A percentile compares a stretch with the other conserved stretches of the same genome.
Evolutionary conservation across 2,329 filamentous ascomycete species (phyloP).

Genomic region (Xylaria polymorpha): DNA sequence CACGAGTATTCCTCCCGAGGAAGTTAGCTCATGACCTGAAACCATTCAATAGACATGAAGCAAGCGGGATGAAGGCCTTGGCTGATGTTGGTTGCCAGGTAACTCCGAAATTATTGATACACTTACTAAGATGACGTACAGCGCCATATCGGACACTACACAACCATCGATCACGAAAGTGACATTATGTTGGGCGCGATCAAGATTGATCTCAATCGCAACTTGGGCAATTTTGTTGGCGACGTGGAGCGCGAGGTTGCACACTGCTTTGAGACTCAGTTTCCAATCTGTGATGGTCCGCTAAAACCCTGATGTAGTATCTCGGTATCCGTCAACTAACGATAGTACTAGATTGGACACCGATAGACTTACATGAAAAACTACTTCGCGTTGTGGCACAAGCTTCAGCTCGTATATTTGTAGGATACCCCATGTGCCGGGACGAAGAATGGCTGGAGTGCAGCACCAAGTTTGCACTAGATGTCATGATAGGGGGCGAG

Average conservation of each 20-base stretch:
- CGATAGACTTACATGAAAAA: constrained; percentile 46
- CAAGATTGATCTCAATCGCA: constrained; percentile 47
- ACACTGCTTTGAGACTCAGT: constrained; percentile 46
- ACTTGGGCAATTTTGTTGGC: constrained; percentile 46
- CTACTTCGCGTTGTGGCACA: constrained; percentile 46
- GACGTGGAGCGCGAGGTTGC: constrained; percentile 46
- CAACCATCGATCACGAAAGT: constrained; percentile 49
- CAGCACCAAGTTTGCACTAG: constrained; percentile 46
- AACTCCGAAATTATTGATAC: neutral
- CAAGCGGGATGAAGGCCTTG: constrained; percentile 48
- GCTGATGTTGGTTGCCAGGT: constrained; percentile 42
- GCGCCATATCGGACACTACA: constrained; percentile 48
- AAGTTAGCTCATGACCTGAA: constrained; percentile 46
- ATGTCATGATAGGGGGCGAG: constrained; percentile 47
- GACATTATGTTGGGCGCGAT: constrained; percentile 48
- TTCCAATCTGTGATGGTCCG: constrained; percentile 46
- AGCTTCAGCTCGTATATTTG: constrained; percentile 48
- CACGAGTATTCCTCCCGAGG: constrained; percentile 46
- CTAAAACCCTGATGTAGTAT: neutral
- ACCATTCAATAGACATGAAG: constrained; percentile 44
- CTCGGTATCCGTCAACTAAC: constrained; percentile 20
- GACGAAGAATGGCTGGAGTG: constrained; percentile 47
- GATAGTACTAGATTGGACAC: constrained; percentile 43
- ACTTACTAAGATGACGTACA: constrained; percentile 26
- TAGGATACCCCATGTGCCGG: constrained; percentile 47